Conservation (phyloP, 1,284 basidiomycete genomes). For the Cerrena zonata region DNA sequence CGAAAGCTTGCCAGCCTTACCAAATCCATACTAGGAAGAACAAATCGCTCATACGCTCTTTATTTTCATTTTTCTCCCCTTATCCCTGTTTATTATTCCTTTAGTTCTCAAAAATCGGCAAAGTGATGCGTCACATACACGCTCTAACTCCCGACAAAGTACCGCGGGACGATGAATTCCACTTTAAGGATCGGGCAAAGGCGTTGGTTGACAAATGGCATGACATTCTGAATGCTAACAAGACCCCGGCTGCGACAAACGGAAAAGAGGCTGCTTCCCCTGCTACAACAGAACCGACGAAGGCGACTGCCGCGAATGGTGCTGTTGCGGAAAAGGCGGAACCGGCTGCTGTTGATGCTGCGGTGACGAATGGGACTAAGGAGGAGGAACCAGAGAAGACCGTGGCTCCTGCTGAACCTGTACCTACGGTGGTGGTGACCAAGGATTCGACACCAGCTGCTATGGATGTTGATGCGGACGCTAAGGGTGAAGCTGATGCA, state of each 20-base stretch:
- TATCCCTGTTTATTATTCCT: background rate
- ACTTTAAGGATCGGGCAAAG: slow-evolving; percentile 78
- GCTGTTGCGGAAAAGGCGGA: slow-evolving; percentile 19
- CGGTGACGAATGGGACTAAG: slow-evolving; percentile 20
- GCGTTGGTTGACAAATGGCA: slow-evolving; percentile 74
- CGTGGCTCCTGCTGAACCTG: background rate
- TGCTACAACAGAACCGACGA: background rate
- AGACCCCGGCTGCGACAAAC: slow-evolving; percentile 24
- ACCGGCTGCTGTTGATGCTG: slow-evolving; percentile 20
- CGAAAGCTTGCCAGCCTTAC: slow-evolving; percentile 1
- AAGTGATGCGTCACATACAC: slow-evolving; percentile 94
- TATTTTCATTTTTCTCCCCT: background rate
- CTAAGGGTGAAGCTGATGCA: slow-evolving; percentile 16
- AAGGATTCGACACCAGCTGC: background rate
- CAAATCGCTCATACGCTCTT: too few relatives aligned
- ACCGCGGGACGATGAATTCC: slow-evolving; percentile 80
- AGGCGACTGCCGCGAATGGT: slow-evolving; percentile 19
- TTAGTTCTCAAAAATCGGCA: slow-evolving; percentile 92
- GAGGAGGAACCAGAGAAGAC: slow-evolving; percentile 23
- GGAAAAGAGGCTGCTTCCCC: slow-evolving; percentile 15
- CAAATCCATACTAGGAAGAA: background rate
- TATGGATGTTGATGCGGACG: slow-evolving; percentile 19
- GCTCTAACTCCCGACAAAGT: slow-evolving; percentile 61
- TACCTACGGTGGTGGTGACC: background rate
- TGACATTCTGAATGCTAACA: slow-evolving; percentile 49